phyloP scores from a whole-genome alignment of 1,284 basidiomycete genomes.

The Cronartium ribicola region DNA sequence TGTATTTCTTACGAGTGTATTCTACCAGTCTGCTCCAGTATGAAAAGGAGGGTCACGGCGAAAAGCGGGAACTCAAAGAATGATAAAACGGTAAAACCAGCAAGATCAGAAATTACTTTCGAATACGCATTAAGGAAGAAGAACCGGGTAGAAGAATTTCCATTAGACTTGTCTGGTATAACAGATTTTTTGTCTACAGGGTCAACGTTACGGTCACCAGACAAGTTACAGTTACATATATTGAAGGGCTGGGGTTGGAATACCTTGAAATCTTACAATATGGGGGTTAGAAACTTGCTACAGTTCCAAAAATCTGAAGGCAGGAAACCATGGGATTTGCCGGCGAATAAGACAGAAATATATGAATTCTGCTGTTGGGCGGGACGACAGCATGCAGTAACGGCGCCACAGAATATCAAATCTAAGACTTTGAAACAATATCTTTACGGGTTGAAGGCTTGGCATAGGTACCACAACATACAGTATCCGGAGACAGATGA shows the following conservation, averaged over 20 bases:
- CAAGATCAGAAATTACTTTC: neutral
- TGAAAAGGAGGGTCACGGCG: neutral
- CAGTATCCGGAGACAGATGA: neutral
- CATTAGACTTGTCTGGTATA: neutral
- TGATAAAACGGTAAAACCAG: neutral
- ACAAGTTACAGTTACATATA: neutral
- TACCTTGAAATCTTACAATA: slow-evolving; percentile 10
- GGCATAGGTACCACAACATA: slow-evolving; percentile 12
- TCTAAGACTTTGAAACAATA: neutral
- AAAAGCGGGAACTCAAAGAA: neutral
- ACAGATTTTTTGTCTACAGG: slow-evolving; percentile 8
- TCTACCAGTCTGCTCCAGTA: neutral
- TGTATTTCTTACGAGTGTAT: no score
- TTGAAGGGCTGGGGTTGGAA: neutral
- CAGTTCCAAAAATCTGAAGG: neutral
- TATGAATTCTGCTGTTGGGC: slow-evolving; percentile 12
- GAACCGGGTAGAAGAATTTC: neutral
- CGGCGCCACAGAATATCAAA: neutral
- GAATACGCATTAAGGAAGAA: neutral
- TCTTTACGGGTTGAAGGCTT: neutral
- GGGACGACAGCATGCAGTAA: neutral
- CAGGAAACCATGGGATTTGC: neutral
- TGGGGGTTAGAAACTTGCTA: slow-evolving; percentile 9
- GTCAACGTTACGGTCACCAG: neutral
- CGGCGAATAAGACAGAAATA: neutral